phyloP scores from a whole-genome alignment of 345 rosid species.

The Toxicodendron radicans region DNA sequence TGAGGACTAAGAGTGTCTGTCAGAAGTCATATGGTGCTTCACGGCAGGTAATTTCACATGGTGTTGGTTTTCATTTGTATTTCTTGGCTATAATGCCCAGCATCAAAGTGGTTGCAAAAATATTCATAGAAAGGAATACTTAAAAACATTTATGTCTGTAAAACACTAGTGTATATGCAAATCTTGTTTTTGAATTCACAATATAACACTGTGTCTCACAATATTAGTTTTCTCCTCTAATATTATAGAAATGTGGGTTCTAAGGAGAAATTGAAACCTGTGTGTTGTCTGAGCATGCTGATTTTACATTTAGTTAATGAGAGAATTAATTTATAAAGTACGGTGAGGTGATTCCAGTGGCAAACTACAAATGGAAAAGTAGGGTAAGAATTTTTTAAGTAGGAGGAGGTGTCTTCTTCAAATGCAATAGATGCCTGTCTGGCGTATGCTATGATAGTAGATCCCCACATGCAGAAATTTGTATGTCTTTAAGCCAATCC shows the following conservation, averaged over 20 bases:
- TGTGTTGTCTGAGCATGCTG: background rate
- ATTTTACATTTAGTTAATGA: background rate
- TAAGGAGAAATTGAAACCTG: background rate
- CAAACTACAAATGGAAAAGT: background rate
- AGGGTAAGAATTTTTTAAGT: background rate
- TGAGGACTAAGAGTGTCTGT: slow-evolving; percentile 69
- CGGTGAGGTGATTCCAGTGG: background rate
- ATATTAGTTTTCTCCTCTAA: background rate
- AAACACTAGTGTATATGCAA: too few species aligned
- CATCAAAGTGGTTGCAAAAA: background rate
- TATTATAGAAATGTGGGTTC: background rate
- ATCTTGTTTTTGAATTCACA: too few species aligned
- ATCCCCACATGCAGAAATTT: background rate
- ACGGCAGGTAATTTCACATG: slow-evolving; percentile 50
- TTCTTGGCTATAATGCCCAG: background rate
- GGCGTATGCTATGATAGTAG: background rate
- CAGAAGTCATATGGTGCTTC: slow-evolving; percentile 54
- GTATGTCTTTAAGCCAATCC: slow-evolving; percentile 8
- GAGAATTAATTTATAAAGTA: background rate
- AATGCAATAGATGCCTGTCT: background rate
- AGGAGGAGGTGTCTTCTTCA: background rate
- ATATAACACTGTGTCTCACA: background rate
- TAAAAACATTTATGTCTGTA: too few species aligned
- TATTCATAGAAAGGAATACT: too few species aligned
- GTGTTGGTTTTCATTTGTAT: slow-evolving; percentile 3